phyloP scores from a whole-genome alignment of 116 monocot species.

The Posidonia oceanica region DNA sequence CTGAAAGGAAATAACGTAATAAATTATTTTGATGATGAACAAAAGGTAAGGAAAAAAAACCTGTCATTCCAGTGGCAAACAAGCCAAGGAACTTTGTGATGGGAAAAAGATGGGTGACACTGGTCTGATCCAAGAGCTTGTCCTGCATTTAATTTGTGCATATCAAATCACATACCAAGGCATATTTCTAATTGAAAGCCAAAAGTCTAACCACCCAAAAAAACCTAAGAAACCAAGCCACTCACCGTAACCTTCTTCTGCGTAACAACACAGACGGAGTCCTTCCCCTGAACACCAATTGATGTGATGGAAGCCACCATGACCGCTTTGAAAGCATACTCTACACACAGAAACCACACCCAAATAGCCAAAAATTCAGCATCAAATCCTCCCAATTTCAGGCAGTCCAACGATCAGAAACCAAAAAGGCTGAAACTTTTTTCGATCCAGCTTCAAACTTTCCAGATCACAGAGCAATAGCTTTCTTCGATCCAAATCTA shows the following conservation, averaged over 20 bases:
- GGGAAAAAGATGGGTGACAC: constrained; percentile 3
- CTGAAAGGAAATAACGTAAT: neutral
- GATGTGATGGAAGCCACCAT: constrained; percentile 86
- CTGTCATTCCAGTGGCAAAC: constrained; percentile 50
- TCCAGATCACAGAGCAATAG: no score
- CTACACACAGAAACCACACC: no score
- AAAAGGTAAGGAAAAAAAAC: constrained; percentile 16
- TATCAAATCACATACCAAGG: neutral
- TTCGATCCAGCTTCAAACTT: no score
- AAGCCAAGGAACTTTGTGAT: no score
- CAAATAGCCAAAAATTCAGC: no score
- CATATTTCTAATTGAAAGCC: neutral
- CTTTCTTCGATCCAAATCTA: no score
- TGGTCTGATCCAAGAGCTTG: constrained; percentile 93
- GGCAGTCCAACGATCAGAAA: neutral
- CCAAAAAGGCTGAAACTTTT: neutral
- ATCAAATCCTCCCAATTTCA: no score
- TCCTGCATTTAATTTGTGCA: constrained; percentile 39
- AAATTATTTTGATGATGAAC: neutral
- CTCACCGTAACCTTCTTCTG: constrained; percentile 99
- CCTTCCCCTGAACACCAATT: constrained; percentile 91
- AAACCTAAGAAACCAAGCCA: neutral
- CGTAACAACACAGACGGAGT: constrained; percentile 90
- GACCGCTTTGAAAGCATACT: constrained; percentile 27
- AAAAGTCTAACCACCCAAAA: neutral